A percentile compares a stretch with the other conserved stretches of the same genome.
These are phyloP conservation scores for Eucalyptus camaldulensis DNA, from an alignment of 345 rosid genomes.

Conservation along the genomic window DNA sequence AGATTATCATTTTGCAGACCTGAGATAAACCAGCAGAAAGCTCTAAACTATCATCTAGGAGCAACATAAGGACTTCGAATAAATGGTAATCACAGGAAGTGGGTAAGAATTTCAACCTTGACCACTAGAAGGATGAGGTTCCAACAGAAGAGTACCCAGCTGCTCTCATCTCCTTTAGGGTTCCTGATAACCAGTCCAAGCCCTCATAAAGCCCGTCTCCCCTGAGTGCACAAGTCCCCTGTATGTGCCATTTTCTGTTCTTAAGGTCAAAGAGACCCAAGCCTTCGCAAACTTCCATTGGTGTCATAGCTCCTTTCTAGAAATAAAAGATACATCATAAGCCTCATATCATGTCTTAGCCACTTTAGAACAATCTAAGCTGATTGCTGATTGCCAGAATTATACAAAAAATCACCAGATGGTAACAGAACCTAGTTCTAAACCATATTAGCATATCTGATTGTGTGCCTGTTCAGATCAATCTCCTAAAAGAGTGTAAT, in stretches of 20 bases:
- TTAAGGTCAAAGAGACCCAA: conserved; percentile 84
- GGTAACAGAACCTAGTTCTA: not conserved
- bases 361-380: not conserved
- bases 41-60: not conserved
- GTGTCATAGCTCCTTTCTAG: conserved; percentile 97
- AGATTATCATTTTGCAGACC: not conserved
- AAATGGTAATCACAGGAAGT: not conserved
- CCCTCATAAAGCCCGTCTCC: conserved; percentile 99
- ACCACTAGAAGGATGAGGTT: conserved; percentile 49
- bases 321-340: not conserved
- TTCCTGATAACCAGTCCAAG: conserved; percentile 81
- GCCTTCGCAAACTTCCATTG: conserved; percentile 88
- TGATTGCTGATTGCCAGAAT: not conserved
- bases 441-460: not conserved
- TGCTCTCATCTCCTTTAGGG: conserved; percentile 82
- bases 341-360: not conserved
- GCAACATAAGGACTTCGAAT: not conserved
- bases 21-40: not conserved
- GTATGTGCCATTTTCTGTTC: conserved; percentile 99
- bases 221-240: conserved; percentile 90
- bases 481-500: not conserved
- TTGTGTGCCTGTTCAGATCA: not conserved
- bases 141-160: conserved; percentile 84
- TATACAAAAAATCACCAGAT: not conserved
- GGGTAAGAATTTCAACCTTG: not conserved